These are phyloP conservation scores for Neoboletus magnificus DNA, from an alignment of 768 basidiomycete species.

Conservation along the genomic window DNA sequence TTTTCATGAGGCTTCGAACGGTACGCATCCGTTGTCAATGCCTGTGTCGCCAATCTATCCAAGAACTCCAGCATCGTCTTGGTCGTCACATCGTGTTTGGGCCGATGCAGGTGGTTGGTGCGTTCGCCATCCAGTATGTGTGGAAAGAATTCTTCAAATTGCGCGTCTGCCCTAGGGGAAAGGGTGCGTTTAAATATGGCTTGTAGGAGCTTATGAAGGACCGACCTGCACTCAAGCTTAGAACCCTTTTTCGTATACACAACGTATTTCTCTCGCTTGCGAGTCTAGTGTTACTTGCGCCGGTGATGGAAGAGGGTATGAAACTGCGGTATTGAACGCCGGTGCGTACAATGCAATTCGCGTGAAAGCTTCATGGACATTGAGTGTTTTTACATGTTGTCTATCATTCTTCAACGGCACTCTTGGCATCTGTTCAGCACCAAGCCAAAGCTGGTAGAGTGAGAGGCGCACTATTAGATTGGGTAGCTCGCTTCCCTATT, in stretches of 20 bases:
- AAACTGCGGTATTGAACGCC: conserved; percentile 71
- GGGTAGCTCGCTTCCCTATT: background rate
- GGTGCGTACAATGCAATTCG: no score
- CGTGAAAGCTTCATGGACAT: no score
- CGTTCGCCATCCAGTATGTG: no score
- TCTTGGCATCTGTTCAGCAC: no score
- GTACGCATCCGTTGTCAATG: conserved; percentile 43
- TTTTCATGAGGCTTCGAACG: no score
- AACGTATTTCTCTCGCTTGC: conserved; percentile 81
- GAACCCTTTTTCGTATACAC: conserved; percentile 75
- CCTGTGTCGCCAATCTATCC: conserved; percentile 29
- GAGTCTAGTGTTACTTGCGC: conserved; percentile 70
- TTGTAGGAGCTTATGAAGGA: conserved; percentile 81
- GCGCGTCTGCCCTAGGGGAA: no score
- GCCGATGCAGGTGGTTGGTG: conserved; percentile 45
- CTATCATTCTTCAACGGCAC: no score
- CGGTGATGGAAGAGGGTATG: conserved; percentile 84
- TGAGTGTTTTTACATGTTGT: no score
- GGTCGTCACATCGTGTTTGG: conserved; percentile 34
- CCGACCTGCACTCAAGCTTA: conserved; percentile 64
- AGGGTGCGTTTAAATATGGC: no score
- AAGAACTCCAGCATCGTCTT: conserved; percentile 39
- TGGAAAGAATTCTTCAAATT: no score
- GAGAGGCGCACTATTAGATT: no score
- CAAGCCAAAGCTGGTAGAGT: no score